Evolutionary conservation across 306 rosid genomes (phyloP).

Genomic region (Quercus suber): DNA sequence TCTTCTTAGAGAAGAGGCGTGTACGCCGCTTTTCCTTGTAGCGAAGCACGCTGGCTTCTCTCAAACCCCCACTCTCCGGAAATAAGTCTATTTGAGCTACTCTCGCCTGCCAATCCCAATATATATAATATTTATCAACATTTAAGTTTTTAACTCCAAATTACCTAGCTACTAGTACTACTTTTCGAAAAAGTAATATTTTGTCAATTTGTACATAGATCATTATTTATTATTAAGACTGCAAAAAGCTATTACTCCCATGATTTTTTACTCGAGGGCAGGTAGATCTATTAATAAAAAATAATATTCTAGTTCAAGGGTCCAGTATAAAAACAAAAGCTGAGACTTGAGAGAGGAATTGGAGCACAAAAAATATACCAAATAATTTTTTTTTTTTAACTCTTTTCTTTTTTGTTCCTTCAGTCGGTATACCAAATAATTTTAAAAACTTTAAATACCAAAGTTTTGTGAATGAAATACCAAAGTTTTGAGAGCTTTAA

Average conservation of each 20-base stretch:
- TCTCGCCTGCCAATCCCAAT: conserved; percentile 54
- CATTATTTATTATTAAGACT: too few relatives aligned
- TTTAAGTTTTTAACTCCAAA: too few relatives aligned
- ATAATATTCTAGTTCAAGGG: too few relatives aligned
- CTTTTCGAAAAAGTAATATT: too few relatives aligned
- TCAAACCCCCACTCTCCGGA: conserved; percentile 53
- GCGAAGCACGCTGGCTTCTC: conserved; percentile 79
- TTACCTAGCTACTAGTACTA: too few relatives aligned
- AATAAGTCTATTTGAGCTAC: conserved; percentile 62
- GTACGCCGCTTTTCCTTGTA: conserved; percentile 80
- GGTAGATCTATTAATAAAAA: too few relatives aligned
- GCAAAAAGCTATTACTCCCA: too few relatives aligned
- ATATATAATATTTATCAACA: background rate
- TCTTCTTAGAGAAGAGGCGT: conserved; percentile 74
- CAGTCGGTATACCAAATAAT: background rate
- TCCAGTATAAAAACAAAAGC: too few relatives aligned
- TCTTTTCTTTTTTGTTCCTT: background rate
- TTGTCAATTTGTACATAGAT: too few relatives aligned
- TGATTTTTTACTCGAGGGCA: too few relatives aligned
- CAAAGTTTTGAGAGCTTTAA: background rate
- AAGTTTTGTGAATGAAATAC: background rate
- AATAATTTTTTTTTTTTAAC: background rate
- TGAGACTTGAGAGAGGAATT: too few relatives aligned
- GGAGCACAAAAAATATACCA: too few relatives aligned
- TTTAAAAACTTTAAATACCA: background rate